phyloP scores from a whole-genome alignment of 371 early-diverging fungal species.

The Syncephalis fuscata region DNA sequence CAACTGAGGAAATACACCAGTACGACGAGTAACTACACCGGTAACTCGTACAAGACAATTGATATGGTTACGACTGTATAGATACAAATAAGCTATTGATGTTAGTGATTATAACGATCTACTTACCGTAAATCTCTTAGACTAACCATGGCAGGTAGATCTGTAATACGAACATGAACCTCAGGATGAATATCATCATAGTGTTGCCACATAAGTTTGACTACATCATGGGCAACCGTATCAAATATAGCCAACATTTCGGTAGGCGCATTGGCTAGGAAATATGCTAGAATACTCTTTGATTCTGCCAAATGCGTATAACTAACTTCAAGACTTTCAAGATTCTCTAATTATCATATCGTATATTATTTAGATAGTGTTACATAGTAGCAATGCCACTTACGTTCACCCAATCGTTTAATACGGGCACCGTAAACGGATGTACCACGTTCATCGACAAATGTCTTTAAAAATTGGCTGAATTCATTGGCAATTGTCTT shows the following conservation, averaged over 20 bases:
- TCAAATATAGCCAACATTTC: constrained; percentile 86
- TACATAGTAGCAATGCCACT: constrained; percentile 2
- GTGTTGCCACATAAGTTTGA: constrained; percentile 74
- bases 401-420: constrained; percentile 72
- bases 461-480: constrained; percentile 72
- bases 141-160: constrained; percentile 71
- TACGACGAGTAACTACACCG: constrained; percentile 95
- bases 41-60: constrained; percentile 86
- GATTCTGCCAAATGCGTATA: constrained; percentile 63
- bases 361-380: too few relatives aligned
- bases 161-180: constrained; percentile 89
- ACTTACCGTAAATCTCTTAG: constrained; percentile 61
- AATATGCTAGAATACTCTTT: constrained; percentile 69
- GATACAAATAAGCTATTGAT: not conserved
- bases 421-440: constrained; percentile 89
- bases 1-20: constrained; percentile 92
- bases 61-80: constrained; percentile 60
- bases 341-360: constrained; percentile 31
- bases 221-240: constrained; percentile 81
- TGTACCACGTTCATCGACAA: constrained; percentile 63
- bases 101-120: constrained; percentile 20
- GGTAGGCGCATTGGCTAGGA: constrained; percentile 73
- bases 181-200: constrained; percentile 88
- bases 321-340: constrained; percentile 77
- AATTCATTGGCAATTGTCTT: constrained; percentile 74